Evolutionary conservation across 768 basidiomycete species (phyloP), one percentile per base, ranked within the genome.

Genomic region (Tylopilus intermedius): DNA sequence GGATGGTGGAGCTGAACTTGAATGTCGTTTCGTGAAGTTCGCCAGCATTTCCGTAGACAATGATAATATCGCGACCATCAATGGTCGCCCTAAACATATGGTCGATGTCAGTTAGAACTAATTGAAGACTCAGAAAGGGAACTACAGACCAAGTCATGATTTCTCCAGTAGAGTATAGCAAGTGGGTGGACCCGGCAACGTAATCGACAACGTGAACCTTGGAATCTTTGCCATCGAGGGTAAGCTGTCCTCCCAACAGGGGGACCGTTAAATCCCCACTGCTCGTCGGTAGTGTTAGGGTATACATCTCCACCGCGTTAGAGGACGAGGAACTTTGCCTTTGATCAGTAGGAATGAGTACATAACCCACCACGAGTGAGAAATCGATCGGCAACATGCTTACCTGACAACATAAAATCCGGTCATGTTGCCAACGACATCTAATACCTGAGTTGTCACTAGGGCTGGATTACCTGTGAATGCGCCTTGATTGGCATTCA

Each of bases 121-220:
- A 22, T 6, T 30, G 30, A 43, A 24, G 21, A 2, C 29, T 18
- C 18, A 18, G 18, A 18, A 43, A 45, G 30, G 18, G 5, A 45
- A 22, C 21, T 4, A 46, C 59, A 44, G 55, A 74, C 78, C 78
- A 79, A 8, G 77, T 77, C 59, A 79, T 61, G 21, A 79, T 73
- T 60, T 80, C 78, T 5, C 67, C 76, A 13, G 76, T 76, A 5
- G 78, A 79, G 51, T 79, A 79, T 2, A 79, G 57, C 39, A 79
- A 44, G 26, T 68, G 71, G 6, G 67, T 75, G 7, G 68, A 69
- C 13, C 78, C 78, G 39, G 77, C 77, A 21, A 53, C 50, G 51
- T 79, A 79, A 55, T 79, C 77, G 2, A 78, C 76, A 11, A 80
- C 72, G 51, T 78, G 74, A 33, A 79, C 68, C 60, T 80, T 80